Conservation (phyloP, 116 monocot genomes). For the Posidonia oceanica region DNA sequence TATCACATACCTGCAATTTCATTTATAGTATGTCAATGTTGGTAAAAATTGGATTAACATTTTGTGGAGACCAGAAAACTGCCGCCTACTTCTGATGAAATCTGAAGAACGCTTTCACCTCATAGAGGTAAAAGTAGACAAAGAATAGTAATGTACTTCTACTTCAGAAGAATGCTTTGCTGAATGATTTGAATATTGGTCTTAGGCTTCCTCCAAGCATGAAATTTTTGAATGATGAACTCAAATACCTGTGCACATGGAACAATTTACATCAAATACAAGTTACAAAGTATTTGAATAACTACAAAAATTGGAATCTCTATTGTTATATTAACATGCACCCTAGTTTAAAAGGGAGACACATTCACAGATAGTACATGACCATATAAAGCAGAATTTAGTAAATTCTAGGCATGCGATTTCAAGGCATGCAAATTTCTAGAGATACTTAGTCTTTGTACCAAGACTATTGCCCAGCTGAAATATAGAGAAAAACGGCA, state of each 20-base stretch:
- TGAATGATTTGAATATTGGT: conserved; percentile 99
- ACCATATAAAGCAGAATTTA: no score
- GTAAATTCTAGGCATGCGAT: no score
- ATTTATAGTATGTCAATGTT: background rate
- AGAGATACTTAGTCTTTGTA: no score
- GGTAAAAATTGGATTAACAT: no score
- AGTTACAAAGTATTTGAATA: background rate
- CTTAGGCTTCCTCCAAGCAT: conserved; percentile 97
- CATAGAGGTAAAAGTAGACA: background rate
- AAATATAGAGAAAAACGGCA: conserved; percentile 44
- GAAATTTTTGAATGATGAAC: conserved; percentile 91
- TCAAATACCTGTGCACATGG: conserved; percentile 55
- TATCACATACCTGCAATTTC: conserved; percentile 52
- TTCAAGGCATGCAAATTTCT: no score
- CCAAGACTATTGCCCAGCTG: conserved; percentile 21
- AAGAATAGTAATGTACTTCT: conserved; percentile 48
- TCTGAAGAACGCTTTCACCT: background rate
- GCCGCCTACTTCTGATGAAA: no score
- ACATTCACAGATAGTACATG: no score
- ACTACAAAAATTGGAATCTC: background rate
- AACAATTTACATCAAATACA: background rate
- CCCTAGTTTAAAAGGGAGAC: no score
- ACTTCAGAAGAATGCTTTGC: conserved; percentile 95
- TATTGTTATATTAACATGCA: no score
- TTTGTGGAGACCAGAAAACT: no score